Base-by-base conservation (phyloP, 2,329 filamentous ascomycete genomes). In the Zymoseptoria ardabiliae region DNA sequence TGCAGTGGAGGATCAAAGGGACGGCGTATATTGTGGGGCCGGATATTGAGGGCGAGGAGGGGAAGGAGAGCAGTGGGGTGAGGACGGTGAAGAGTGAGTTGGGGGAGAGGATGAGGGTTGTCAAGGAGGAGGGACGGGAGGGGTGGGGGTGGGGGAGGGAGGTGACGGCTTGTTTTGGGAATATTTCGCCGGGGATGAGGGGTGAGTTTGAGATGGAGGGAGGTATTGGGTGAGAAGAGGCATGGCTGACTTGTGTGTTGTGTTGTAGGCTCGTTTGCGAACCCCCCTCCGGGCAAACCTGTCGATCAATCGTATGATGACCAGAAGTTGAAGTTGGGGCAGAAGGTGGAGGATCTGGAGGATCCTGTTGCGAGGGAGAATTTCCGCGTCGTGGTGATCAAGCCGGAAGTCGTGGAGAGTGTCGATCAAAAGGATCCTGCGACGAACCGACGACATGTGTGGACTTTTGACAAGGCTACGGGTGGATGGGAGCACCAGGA, bases 81-180 rank as follows among this genome's bases (percentile, higher is more conserved):
- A 73, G 76, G 58, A 82, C 82, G 10, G 82, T 87, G 52, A 84
- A 85, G 73, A 81, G 79, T 55, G 80, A 83, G 67, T 71, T 94
- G 20, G 77, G 77, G 56, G 75, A 76, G 60, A 76, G 86, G 65
- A 91, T 92, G 88, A 78, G 85, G 62, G 72, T 80, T 55, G 76
- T 80, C 11, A 72, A 76, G 53, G 74, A 76, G 61, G 68, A 70
- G 1, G 76, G 75, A 11, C 74, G 77, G 50, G 72, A 71, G 17
- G 75, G 78, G 1, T 96, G 91, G 90, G 88, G 83, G 66, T 97
- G 91, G 87, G 77, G 77, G 53, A 87, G 79, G 63, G 91, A 96
- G 75, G 74, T 97, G 45, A 91, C 89, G 55, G 89, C 84, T 54
- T 90, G 94, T 72, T 97, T 97, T 82, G 93, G 91, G 20, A 97